Percentiles rank a stretch among this genome's conserved stretches.
Conservation (phyloP, 805 yeast species). For the Saturnispora saitoi region DNA sequence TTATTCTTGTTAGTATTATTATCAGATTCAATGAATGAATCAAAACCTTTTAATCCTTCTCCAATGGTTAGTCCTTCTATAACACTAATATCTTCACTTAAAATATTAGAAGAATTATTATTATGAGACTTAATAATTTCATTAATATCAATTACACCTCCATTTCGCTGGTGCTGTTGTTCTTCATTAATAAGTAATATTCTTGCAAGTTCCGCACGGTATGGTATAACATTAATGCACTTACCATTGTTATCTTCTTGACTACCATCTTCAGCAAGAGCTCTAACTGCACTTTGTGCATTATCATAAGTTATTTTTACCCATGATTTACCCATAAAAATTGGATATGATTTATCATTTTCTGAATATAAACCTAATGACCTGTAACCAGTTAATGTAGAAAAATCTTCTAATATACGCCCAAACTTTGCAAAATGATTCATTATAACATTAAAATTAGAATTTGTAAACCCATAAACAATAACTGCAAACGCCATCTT, state of each 20-base stretch:
- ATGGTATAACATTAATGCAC: slow-evolving; percentile 58
- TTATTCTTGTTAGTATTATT: not conserved
- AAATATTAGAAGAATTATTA: not conserved
- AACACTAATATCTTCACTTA: not conserved
- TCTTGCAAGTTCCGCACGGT: slow-evolving; percentile 51
- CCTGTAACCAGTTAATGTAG: not conserved
- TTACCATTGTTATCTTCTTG: slow-evolving; percentile 49
- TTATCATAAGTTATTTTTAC: slow-evolving; percentile 79
- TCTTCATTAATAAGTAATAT: slow-evolving; percentile 33
- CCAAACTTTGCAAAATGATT: slow-evolving; percentile 13
- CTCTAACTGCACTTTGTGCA: slow-evolving; percentile 68
- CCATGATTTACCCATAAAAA: slow-evolving; percentile 84
- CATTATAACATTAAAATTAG: not conserved
- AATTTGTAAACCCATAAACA: slow-evolving; percentile 38
- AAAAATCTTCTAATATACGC: slow-evolving; percentile 12
- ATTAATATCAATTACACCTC: slow-evolving; percentile 2
- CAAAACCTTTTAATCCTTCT: slow-evolving; percentile 11
- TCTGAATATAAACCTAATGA: not conserved
- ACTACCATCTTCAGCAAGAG: slow-evolving; percentile 75
- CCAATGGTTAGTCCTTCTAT: slow-evolving; percentile 11
- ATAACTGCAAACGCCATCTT: slow-evolving; percentile 54
- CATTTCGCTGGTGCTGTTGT: not conserved
- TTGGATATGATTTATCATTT: slow-evolving; percentile 35
- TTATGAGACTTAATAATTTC: not conserved
- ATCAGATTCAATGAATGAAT: not conserved